Evolutionary conservation across 805 yeast species (phyloP).

Genomic region (Hermanozyma aechmeae): DNA sequence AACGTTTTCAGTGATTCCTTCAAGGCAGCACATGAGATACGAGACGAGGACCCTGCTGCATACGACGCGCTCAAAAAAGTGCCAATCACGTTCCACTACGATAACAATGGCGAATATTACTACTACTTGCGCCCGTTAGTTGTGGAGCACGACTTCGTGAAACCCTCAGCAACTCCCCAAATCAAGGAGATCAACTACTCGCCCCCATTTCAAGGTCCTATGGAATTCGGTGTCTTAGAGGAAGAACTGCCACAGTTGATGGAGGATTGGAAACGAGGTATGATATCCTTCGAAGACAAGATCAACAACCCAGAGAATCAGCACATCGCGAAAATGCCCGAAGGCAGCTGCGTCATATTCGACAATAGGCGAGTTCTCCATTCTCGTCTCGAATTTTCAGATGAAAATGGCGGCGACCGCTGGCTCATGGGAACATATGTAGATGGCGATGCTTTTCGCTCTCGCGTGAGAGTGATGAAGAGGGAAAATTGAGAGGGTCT

Average conservation of each 20-base stretch:
- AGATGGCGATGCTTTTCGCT: slow-evolving; percentile 61
- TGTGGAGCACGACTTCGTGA: slow-evolving; percentile 30
- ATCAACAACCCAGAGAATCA: slow-evolving; percentile 47
- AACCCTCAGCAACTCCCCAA: slow-evolving; percentile 21
- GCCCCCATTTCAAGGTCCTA: slow-evolving; percentile 80
- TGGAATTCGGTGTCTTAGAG: slow-evolving; percentile 45
- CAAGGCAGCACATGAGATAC: slow-evolving; percentile 50
- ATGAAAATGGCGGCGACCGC: slow-evolving; percentile 41
- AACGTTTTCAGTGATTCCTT: slow-evolving; percentile 64
- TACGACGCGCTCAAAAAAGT: slow-evolving; percentile 51
- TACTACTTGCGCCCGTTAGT: slow-evolving; percentile 54
- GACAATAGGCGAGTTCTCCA: slow-evolving; percentile 66
- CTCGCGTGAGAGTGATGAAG: too few species aligned
- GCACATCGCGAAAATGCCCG: slow-evolving; percentile 42
- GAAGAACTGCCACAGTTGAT: slow-evolving; percentile 32
- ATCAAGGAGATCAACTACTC: slow-evolving; percentile 62
- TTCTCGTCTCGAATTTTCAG: slow-evolving; percentile 40
- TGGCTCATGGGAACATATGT: slow-evolving; percentile 73
- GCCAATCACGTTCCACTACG: slow-evolving; percentile 64
- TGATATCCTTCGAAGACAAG: slow-evolving; percentile 49
- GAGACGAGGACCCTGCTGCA: slow-evolving; percentile 49
- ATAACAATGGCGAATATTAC: slow-evolving; percentile 52
- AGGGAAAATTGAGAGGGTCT: too few species aligned
- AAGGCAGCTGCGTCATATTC: slow-evolving; percentile 56
- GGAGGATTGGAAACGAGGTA: slow-evolving; percentile 50